Evolutionary conservation across 2,329 filamentous ascomycete species (phyloP), one percentile per base, ranked within the genome.

Genomic region (Botrytis cinerea): DNA sequence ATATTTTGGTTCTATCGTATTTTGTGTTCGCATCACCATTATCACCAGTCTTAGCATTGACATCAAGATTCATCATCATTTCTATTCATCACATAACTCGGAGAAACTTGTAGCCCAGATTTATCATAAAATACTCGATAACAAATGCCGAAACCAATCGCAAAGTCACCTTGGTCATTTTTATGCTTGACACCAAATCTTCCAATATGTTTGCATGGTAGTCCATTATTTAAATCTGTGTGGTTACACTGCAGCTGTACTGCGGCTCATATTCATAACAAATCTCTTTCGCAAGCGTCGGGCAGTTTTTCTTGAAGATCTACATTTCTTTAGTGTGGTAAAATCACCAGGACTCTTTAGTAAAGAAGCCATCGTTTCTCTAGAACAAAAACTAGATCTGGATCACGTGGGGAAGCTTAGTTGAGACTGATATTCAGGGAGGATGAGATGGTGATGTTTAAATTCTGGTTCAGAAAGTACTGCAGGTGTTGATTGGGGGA

Each of bases 261-360:
- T 18, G 51, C 16, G 14, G 7, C n/a, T 18, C n/a, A 14, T 7
- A 28, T 28, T 14, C 51, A 18, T 57, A 18, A 18, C 1, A 57
- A 28, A 2, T 2, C 2, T 57, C 0, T 57, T 57, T 18, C 7
- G 0, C 14, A 1, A 9, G 7, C n/a, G 7, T 28, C 3, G 16
- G 16, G 16, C 2, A 2, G 1, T 28, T 28, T 7, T 0, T 57
- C n/a, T 18, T 3, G 14, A 28, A 2, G 16, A 28, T 51, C 5
- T 54, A 16, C n/a, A 54, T 14, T 45, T 28, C 2, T 57, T 28
- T n/a, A 57, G 51, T 28, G 16, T 2, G 2, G 18, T n/a, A 18
- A 18, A 32, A 18, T 28, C 3, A 18, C 6, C 3, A 57, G n/a
- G 3, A 57, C 14, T 28, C 25, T 57, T 57, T 12, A 1, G 0